These are phyloP conservation scores for Colletotrichum tanaceti DNA, from an alignment of 2,329 filamentous ascomycete species.

Conservation along the genomic window DNA sequence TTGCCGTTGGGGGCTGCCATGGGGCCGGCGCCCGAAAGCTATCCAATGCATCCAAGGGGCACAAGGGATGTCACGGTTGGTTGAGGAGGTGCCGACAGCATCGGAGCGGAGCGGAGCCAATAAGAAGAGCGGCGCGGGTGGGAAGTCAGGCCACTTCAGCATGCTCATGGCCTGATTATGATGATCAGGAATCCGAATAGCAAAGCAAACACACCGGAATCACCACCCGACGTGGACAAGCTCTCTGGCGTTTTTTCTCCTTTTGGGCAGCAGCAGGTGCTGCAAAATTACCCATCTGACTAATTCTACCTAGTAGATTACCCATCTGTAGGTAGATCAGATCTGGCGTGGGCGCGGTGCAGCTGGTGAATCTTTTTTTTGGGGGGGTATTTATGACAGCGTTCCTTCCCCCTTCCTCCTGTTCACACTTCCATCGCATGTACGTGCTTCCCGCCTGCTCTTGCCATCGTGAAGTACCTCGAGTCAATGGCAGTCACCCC, in stretches of 20 bases:
- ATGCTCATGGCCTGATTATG: constrained; percentile 40
- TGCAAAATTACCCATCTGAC: constrained; percentile 31
- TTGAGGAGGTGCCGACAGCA: constrained; percentile 29
- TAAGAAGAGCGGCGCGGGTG: constrained; percentile 25
- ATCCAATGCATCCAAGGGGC: not conserved
- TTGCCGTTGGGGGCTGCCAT: no score
- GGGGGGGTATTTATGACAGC: constrained; percentile 18
- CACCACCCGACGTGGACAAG: constrained; percentile 11
- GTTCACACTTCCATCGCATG: not conserved
- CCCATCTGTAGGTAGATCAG: constrained; percentile 25
- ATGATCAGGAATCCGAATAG: constrained; percentile 31
- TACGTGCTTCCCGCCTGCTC: not conserved
- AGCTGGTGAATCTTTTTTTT: not conserved
- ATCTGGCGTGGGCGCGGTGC: constrained; percentile 12
- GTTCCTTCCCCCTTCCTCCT: not conserved
- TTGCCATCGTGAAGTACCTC: not conserved
- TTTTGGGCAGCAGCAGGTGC: not conserved
- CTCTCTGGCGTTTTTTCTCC: constrained; percentile 4
- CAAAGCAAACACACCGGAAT: constrained; percentile 29
- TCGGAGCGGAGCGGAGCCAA: constrained; percentile 33
- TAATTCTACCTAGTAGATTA: constrained; percentile 35
- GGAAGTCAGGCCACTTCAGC: constrained; percentile 39
- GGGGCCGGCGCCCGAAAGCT: constrained; percentile 1
- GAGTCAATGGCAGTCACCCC: no score
- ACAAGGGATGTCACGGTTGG: constrained; percentile 5